Percentiles rank a stretch among this genome's conserved stretches.
Conservation (phyloP, 2,329 filamentous ascomycete genomes). For the Xylaria sp. region DNA sequence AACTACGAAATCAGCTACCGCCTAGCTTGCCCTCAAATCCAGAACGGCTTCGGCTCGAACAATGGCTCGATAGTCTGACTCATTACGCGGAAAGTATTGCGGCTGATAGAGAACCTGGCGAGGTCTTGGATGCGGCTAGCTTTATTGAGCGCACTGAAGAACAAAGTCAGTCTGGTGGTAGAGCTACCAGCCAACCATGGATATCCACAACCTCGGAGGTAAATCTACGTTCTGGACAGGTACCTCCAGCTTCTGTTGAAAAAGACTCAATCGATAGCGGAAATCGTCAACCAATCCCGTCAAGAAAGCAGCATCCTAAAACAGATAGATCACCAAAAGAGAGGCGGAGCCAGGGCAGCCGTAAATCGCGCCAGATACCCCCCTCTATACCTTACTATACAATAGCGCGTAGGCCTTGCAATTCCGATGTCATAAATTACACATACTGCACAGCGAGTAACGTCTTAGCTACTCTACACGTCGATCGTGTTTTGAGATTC, state of each 20-base stretch:
- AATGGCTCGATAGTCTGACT: slow-evolving; percentile 13
- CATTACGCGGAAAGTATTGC: slow-evolving; percentile 8
- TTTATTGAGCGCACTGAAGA: neutral
- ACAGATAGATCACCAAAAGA: neutral
- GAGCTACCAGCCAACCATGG: neutral
- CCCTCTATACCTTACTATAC: slow-evolving; percentile 6
- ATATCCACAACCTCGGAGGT: neutral
- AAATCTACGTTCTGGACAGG: neutral
- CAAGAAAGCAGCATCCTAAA: neutral
- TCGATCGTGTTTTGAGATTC: slow-evolving; percentile 6
- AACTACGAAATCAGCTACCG: slow-evolving; percentile 15
- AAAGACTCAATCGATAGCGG: neutral
- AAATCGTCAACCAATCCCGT: neutral
- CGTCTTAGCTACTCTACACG: neutral
- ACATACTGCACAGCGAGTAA: neutral
- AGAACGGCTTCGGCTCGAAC: slow-evolving; percentile 5
- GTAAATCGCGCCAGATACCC: neutral
- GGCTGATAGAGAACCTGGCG: neutral
- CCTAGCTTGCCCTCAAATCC: neutral
- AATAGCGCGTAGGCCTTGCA: neutral
- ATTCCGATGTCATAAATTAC: neutral
- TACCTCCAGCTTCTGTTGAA: neutral
- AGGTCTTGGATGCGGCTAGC: neutral
- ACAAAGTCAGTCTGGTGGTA: neutral
- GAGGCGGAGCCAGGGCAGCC: too few relatives aligned